Conservation (phyloP, 192 early-diverging fungal species). For the Podila epigama region DNA sequence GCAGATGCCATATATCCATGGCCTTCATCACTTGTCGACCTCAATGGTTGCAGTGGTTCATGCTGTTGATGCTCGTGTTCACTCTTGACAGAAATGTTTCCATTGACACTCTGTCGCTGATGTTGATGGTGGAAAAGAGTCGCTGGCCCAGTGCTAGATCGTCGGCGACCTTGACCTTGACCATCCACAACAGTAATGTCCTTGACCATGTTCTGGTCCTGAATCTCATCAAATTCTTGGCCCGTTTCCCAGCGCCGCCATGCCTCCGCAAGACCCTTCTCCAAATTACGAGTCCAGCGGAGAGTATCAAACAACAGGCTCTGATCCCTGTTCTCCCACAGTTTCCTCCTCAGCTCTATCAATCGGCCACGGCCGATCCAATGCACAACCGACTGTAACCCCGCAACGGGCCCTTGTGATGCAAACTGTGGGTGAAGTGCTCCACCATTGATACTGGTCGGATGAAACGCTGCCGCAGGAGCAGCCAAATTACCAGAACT, state of each 20-base stretch:
- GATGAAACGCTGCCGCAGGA: conserved; percentile 2
- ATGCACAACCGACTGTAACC: conserved; percentile 38
- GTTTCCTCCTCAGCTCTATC: conserved; percentile 68
- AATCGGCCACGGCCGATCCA: conserved; percentile 56
- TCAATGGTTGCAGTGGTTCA: not conserved
- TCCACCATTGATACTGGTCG: not conserved
- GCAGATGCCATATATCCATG: too few relatives aligned
- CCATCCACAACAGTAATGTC: not conserved
- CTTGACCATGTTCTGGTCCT: conserved; percentile 13
- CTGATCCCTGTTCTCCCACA: conserved; percentile 83
- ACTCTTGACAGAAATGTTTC: conserved; percentile 27
- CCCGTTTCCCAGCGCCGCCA: conserved; percentile 78
- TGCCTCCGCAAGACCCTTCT: conserved; percentile 72
- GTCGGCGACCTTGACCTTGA: not conserved
- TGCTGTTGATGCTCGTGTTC: not conserved
- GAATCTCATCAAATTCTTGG: conserved; percentile 60
- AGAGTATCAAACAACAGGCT: conserved; percentile 88
- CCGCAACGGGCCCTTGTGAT: not conserved
- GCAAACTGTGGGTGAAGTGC: not conserved
- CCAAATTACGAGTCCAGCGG: conserved; percentile 85
- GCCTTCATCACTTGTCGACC: not conserved
- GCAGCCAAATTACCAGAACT: not conserved
- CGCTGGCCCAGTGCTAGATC: not conserved
- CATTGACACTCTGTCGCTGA: not conserved
- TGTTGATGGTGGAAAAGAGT: not conserved